Conservation (phyloP, 345 rosid species). For the Murraya koenigii region DNA sequence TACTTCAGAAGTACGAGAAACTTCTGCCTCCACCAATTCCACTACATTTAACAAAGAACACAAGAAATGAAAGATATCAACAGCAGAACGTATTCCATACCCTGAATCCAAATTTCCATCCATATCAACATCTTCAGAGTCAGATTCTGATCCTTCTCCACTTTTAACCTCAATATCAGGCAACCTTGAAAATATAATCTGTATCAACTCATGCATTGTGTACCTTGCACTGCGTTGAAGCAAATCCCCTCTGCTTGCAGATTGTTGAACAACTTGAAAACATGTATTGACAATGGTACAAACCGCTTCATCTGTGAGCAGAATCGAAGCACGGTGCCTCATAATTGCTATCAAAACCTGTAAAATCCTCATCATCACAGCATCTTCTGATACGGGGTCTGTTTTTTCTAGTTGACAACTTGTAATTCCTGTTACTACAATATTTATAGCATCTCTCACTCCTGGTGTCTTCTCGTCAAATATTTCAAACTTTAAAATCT, state of each 20-base stretch:
- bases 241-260: slow-evolving; percentile 65
- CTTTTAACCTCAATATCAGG: slow-evolving; percentile 56
- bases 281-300: slow-evolving; percentile 85
- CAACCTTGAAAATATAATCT: slow-evolving; percentile 65
- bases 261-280: slow-evolving; percentile 85
- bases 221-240: slow-evolving; percentile 75
- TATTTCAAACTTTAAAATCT: slow-evolving; percentile 58
- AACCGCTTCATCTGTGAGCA: slow-evolving; percentile 68
- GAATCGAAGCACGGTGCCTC: slow-evolving; percentile 55
- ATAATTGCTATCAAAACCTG: slow-evolving; percentile 62
- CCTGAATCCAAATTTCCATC: slow-evolving; percentile 33
- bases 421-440: slow-evolving; percentile 54
- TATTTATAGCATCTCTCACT: slow-evolving; percentile 60
- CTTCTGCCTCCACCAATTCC: slow-evolving; percentile 63
- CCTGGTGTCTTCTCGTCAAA: slow-evolving; percentile 83
- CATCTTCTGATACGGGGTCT: slow-evolving; percentile 58
- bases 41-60: slow-evolving; percentile 77
- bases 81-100: slow-evolving; percentile 64
- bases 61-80: slow-evolving; percentile 79
- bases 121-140: slow-evolving; percentile 45
- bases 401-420: slow-evolving; percentile 85
- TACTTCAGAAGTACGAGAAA: slow-evolving; percentile 59
- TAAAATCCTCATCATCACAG: slow-evolving; percentile 80
- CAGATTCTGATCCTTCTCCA: slow-evolving; percentile 62
- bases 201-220: slow-evolving; percentile 84